Evolutionary conservation across 2,329 filamentous ascomycete genomes (phyloP).

Genomic region (Aspergillus fischeri): DNA sequence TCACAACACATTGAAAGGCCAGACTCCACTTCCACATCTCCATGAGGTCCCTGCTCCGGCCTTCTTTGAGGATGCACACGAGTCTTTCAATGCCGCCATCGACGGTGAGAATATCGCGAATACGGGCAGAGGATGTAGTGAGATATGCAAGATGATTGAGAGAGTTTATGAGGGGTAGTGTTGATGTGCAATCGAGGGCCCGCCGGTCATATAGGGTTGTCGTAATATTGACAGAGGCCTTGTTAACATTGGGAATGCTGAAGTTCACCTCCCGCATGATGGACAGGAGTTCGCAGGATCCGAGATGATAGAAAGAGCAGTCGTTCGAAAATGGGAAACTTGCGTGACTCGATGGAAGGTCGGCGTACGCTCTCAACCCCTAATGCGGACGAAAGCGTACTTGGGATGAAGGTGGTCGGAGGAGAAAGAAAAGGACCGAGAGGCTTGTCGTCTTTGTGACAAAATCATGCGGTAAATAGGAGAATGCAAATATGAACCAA

Average conservation of each 20-base stretch:
- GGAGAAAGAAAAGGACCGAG: not conserved
- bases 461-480: not conserved
- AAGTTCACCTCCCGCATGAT: constrained; percentile 99
- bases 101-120: constrained; percentile 95
- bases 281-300: constrained; percentile 23
- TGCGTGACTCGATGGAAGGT: not conserved
- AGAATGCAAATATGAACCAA: not conserved
- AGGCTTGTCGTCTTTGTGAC: not conserved
- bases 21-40: constrained; percentile 99
- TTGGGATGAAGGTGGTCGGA: not conserved
- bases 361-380: not conserved
- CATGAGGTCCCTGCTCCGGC: constrained; percentile 96
- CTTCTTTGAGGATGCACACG: constrained; percentile 96
- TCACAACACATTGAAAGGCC: constrained; percentile 97
- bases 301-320: not conserved
- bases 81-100: constrained; percentile 96
- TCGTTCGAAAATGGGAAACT: not conserved
- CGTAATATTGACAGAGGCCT: constrained; percentile 97
- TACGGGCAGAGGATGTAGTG: constrained; percentile 94
- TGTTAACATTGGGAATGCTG: constrained; percentile 98
- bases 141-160: constrained; percentile 98
- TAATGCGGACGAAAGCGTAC: not conserved
- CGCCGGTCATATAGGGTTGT: constrained; percentile 96
- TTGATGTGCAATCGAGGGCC: constrained; percentile 96
- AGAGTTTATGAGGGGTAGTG: constrained; percentile 95